phyloP scores from a whole-genome alignment of 495 filamentous ascomycete genomes.

The Aspergillus sclerotioniger region DNA sequence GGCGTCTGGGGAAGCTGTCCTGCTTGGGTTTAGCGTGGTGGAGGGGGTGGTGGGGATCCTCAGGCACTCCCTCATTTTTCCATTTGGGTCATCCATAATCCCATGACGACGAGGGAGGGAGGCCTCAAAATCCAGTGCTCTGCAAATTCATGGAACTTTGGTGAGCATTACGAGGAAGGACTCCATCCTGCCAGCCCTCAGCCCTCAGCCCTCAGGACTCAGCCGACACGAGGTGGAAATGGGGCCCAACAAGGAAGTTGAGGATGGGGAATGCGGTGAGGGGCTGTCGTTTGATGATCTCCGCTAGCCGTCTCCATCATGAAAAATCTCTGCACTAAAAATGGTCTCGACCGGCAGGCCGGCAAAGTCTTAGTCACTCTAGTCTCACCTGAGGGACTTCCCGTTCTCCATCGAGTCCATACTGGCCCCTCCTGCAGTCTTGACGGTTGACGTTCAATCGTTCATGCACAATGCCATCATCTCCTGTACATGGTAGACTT shows the following conservation, averaged over 20 bases:
- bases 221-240: not conserved
- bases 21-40: conserved; percentile 3
- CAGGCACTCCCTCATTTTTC: not conserved
- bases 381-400: too few relatives aligned
- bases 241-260: not conserved
- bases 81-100: too few relatives aligned
- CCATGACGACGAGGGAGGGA: too few relatives aligned
- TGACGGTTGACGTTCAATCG: not conserved
- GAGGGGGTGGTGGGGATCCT: not conserved
- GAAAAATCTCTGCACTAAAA: not conserved
- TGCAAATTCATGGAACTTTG: too few relatives aligned
- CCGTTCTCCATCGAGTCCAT: too few relatives aligned
- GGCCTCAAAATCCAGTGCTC: not conserved
- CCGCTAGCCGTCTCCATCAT: not conserved
- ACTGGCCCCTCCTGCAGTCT: not conserved
- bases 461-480: conserved; percentile 1
- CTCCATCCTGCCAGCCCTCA: too few relatives aligned
- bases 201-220: too few relatives aligned
- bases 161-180: too few relatives aligned
- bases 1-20: conserved; percentile 15
- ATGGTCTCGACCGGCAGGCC: not conserved
- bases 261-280: not conserved
- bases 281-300: not conserved
- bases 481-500: not conserved
- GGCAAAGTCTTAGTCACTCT: not conserved